Percentiles rank a stretch among this genome's conserved stretches.
These are phyloP conservation scores for Nakazawaea ambrosiae DNA, from an alignment of 805 yeast genomes.

Conservation along the genomic window DNA sequence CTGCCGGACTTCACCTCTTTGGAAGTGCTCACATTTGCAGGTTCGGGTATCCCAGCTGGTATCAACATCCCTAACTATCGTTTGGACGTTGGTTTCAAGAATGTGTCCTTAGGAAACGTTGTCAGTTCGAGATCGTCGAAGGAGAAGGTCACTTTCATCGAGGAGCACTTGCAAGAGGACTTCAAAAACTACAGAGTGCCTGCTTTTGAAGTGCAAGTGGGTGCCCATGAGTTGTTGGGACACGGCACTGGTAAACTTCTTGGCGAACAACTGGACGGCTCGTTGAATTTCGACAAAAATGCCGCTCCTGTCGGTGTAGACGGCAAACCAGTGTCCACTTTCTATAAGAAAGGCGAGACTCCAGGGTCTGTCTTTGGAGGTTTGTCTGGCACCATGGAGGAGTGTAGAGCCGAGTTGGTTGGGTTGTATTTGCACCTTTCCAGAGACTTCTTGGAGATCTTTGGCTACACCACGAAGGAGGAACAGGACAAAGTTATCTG, in stretches of 20 bases:
- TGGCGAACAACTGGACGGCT: slow-evolving; percentile 43
- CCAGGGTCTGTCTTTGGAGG: slow-evolving; percentile 87
- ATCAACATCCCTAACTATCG: slow-evolving; percentile 89
- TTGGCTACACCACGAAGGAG: slow-evolving; percentile 51
- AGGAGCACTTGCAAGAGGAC: slow-evolving; percentile 41
- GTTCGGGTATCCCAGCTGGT: slow-evolving; percentile 89
- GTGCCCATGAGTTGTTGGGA: slow-evolving; percentile 85
- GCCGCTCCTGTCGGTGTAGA: slow-evolving; percentile 58
- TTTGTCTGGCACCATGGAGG: slow-evolving; percentile 83
- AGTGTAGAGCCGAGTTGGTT: slow-evolving; percentile 88
- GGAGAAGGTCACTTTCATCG: slow-evolving; percentile 63
- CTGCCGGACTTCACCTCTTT: slow-evolving; percentile 91
- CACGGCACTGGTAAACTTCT: slow-evolving; percentile 87
- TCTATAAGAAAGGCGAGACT: slow-evolving; percentile 75
- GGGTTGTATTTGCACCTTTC: slow-evolving; percentile 76
- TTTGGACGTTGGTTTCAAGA: slow-evolving; percentile 77
- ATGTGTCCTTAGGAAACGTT: slow-evolving; percentile 84
- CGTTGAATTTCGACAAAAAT: slow-evolving; percentile 64
- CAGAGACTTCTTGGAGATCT: slow-evolving; percentile 59
- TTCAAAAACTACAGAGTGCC: slow-evolving; percentile 70
- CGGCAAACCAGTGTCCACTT: slow-evolving; percentile 57
- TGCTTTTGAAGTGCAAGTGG: slow-evolving; percentile 90
- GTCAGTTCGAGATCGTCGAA: slow-evolving; percentile 66
- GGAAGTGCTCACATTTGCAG: slow-evolving; percentile 85
- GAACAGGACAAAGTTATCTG: slow-evolving; percentile 60